Evolutionary conservation across 2,329 filamentous ascomycete species (phyloP).

Genomic region (Ophiocordyceps sinensis): DNA sequence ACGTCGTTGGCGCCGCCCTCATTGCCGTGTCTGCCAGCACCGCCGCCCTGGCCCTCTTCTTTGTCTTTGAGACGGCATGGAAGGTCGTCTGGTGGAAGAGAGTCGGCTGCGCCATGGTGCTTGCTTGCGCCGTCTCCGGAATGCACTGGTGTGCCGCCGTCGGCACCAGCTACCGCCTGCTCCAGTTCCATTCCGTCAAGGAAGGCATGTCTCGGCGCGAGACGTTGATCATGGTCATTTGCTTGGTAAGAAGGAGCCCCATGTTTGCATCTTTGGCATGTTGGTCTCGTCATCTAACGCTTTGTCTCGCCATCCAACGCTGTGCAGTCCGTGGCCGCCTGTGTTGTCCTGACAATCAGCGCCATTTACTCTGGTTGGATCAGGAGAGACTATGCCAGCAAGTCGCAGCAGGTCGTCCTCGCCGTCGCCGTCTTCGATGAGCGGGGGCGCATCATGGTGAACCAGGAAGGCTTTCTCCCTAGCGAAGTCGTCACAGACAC

Average conservation of each 20-base stretch:
- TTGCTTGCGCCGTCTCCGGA: slow-evolving; percentile 63
- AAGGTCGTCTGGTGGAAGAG: slow-evolving; percentile 66
- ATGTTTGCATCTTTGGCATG: too few relatives aligned
- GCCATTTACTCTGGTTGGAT: slow-evolving; percentile 26
- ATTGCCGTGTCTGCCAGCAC: slow-evolving; percentile 61
- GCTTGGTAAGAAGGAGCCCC: slow-evolving; percentile 47
- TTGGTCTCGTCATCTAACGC: too few relatives aligned
- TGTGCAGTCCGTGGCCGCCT: slow-evolving; percentile 44
- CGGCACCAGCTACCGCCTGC: slow-evolving; percentile 51
- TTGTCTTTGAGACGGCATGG: slow-evolving; percentile 61
- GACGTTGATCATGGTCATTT: slow-evolving; percentile 49
- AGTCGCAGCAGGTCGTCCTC: slow-evolving; percentile 45
- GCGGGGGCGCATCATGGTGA: slow-evolving; percentile 52
- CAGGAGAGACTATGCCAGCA: slow-evolving; percentile 37
- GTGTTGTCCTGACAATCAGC: slow-evolving; percentile 40
- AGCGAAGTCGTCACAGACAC: slow-evolving; percentile 66
- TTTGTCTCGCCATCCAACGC: background rate
- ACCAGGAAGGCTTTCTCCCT: slow-evolving; percentile 53
- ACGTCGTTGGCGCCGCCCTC: slow-evolving; percentile 51
- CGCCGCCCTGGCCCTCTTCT: slow-evolving; percentile 58
- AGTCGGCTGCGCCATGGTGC: slow-evolving; percentile 45
- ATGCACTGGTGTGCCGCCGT: slow-evolving; percentile 75
- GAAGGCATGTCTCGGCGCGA: slow-evolving; percentile 5
- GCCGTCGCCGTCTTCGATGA: slow-evolving; percentile 54
- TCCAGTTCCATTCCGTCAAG: slow-evolving; percentile 18